Evolutionary conservation across 257 asterid species (phyloP).

Genomic region (Paraleonurus japonicus): DNA sequence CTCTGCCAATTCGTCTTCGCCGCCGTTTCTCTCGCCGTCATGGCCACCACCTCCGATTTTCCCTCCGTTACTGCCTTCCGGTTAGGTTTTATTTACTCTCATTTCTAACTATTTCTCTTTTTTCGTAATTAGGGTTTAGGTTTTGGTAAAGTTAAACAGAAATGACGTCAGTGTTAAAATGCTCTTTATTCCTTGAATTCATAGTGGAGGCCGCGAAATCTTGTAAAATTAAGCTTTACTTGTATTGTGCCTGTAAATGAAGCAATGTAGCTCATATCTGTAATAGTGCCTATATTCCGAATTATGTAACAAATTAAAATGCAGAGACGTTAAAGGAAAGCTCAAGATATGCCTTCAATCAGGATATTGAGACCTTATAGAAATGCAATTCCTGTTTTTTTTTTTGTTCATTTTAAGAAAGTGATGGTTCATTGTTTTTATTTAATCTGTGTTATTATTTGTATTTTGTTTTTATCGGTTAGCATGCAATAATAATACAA

Average conservation of each 20-base stretch:
- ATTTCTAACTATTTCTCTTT: background rate
- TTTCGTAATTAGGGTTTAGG: conserved; percentile 27
- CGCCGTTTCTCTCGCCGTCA: conserved; percentile 59
- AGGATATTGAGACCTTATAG: background rate
- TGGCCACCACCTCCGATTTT: conserved; percentile 83
- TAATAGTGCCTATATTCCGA: background rate
- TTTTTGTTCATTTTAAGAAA: background rate
- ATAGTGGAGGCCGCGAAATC: conserved; percentile 9
- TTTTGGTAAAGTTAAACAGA: conserved; percentile 19
- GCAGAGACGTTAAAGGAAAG: background rate
- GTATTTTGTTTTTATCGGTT: background rate
- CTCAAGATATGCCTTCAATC: conserved; percentile 3
- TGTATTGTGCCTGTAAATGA: background rate
- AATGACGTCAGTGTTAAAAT: background rate
- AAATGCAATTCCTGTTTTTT: background rate
- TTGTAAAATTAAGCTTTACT: background rate
- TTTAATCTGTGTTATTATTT: background rate
- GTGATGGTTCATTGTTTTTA: background rate
- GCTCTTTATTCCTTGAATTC: conserved; percentile 19
- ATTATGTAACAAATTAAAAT: conserved; percentile 4
- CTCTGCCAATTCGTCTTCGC: conserved; percentile 69
- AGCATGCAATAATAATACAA: background rate
- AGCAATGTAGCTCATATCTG: background rate
- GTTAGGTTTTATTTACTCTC: conserved; percentile 36
- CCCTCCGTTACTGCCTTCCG: conserved; percentile 87